These are phyloP conservation scores for Anisogramma anomala DNA, from an alignment of 2,329 filamentous ascomycete species.

Conservation along the genomic window DNA sequence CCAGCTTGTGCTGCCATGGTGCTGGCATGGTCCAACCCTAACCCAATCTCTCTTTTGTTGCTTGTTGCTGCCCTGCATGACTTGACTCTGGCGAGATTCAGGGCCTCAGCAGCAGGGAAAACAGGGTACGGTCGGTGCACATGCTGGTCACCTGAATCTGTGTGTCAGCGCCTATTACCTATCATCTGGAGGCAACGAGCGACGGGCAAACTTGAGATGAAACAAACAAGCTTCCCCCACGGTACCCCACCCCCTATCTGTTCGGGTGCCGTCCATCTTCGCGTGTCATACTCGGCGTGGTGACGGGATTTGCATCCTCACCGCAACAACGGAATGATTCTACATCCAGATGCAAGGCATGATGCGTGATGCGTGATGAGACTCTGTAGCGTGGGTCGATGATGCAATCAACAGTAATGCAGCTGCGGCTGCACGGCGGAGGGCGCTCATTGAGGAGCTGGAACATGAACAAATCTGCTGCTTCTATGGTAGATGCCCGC, in stretches of 20 bases:
- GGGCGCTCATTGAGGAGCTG: no score
- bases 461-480: no score
- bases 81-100: no score
- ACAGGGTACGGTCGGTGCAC: background rate
- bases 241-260: background rate
- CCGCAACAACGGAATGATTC: background rate
- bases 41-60: slow-evolving; percentile 6
- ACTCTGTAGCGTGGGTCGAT: no score
- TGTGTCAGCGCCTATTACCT: slow-evolving; percentile 7
- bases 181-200: slow-evolving; percentile 10
- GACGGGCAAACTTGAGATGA: slow-evolving; percentile 14
- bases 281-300: background rate
- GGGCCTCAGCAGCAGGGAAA: background rate
- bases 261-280: background rate
- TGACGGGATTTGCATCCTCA: slow-evolving; percentile 1
- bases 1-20: no score
- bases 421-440: no score
- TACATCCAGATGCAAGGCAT: background rate
- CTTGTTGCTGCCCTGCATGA: no score
- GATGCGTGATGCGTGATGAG: no score
- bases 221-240: slow-evolving; percentile 11
- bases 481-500: no score
- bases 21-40: no score
- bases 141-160: slow-evolving; percentile 4
- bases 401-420: background rate